Conservation (phyloP, 345 rosid species). For the Brassica cretica region DNA sequence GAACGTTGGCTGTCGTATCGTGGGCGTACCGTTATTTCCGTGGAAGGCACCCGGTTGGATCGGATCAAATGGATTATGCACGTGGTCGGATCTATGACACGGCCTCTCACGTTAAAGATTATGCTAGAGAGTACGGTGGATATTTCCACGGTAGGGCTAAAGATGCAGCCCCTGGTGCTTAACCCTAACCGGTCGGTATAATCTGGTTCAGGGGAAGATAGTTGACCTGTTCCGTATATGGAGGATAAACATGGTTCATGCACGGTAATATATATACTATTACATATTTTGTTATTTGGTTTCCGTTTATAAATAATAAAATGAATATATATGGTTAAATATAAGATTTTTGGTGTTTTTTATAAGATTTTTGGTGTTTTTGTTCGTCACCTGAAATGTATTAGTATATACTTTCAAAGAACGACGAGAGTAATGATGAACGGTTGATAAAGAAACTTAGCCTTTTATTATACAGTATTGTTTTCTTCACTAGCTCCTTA, state of each 20-base stretch:
- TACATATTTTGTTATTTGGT: constrained; percentile 12
- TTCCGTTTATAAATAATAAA: constrained; percentile 1
- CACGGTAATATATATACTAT: background rate
- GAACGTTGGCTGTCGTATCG: constrained; percentile 42
- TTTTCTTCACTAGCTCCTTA: background rate
- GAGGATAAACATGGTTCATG: constrained; percentile 11
- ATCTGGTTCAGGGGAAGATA: background rate
- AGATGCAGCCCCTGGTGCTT: constrained; percentile 98
- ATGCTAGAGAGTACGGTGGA: constrained; percentile 86
- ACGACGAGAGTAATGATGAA: background rate
- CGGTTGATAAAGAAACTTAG: background rate
- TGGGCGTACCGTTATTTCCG: constrained; percentile 73
- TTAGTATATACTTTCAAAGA: background rate
- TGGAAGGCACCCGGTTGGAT: constrained; percentile 76
- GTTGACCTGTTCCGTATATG: constrained; percentile 4
- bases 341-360: background rate
- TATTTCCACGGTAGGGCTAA: constrained; percentile 77
- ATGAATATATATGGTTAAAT: background rate
- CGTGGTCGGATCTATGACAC: constrained; percentile 80
- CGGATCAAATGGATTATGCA: constrained; percentile 69
- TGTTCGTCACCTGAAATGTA: constrained; percentile 13
- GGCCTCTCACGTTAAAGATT: constrained; percentile 82
- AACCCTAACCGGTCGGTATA: constrained; percentile 12
- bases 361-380: background rate
- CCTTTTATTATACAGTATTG: background rate